Evolutionary conservation across 2,329 filamentous ascomycete genomes (phyloP).

Genomic region (Sporothrix variecibatus): DNA sequence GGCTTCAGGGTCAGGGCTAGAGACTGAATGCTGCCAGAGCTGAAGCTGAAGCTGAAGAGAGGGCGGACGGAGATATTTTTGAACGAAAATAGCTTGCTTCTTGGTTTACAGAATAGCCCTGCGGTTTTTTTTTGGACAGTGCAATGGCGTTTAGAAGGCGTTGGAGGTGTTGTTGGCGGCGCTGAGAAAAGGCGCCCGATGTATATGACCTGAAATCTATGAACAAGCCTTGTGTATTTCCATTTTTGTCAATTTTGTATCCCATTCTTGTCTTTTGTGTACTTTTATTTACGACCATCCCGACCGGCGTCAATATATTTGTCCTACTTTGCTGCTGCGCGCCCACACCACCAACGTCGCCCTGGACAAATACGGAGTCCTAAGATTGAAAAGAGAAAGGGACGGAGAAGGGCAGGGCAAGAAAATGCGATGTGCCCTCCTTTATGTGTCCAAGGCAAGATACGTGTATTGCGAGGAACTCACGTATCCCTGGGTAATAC

Average conservation of each 20-base stretch:
- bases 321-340: neutral
- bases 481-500: neutral
- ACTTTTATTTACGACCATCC: neutral
- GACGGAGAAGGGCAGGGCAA: neutral
- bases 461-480: neutral
- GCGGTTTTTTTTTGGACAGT: neutral
- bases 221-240: neutral
- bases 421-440: neutral
- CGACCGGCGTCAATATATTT: constrained; percentile 12
- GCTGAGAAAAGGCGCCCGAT: neutral
- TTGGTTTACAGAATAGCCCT: neutral
- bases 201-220: neutral
- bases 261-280: neutral
- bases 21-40: neutral
- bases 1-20: neutral
- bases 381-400: neutral
- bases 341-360: neutral
- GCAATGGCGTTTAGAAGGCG: neutral
- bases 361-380: neutral
- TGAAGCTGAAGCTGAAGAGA: neutral
- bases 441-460: neutral
- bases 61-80: neutral
- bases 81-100: neutral
- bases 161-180: neutral
- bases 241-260: neutral